These are phyloP conservation scores for Malassezia obtusa DNA, from an alignment of 1,284 basidiomycete species.

Conservation along the genomic window DNA sequence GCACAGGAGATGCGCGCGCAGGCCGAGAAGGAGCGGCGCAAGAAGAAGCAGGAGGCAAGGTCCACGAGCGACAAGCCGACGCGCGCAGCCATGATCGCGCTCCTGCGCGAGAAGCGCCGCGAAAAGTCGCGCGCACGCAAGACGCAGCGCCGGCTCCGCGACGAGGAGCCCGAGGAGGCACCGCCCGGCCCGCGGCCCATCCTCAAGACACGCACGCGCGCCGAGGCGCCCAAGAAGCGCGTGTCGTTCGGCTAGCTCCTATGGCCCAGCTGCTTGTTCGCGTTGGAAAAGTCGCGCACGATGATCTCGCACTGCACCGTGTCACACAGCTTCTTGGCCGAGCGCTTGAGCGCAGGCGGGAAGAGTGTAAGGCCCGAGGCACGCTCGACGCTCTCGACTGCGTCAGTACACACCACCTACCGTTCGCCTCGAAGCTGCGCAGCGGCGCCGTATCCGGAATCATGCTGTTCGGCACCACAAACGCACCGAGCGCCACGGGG, in stretches of 20 bases:
- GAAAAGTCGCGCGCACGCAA: conserved; percentile 12
- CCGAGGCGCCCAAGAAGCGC: conserved; percentile 6
- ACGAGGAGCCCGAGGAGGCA: not conserved
- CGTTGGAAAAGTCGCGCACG: conserved; percentile 32
- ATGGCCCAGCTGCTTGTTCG: conserved; percentile 5
- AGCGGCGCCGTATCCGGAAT: conserved; percentile 41
- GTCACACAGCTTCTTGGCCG: conserved; percentile 74
- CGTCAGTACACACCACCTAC: conserved; percentile 2
- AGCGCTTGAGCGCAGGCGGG: conserved; percentile 67
- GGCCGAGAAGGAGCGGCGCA: conserved; percentile 2
- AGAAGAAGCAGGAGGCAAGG: not conserved
- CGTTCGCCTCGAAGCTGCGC: conserved; percentile 35
- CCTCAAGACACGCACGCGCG: not conserved
- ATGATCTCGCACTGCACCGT: conserved; percentile 37
- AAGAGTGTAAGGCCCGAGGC: conserved; percentile 82
- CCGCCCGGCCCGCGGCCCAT: not conserved
- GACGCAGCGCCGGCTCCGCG: conserved; percentile 1
- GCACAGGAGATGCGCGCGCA: not conserved
- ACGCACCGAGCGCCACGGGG: conserved; percentile 30
- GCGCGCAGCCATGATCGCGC: not conserved
- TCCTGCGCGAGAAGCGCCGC: conserved; percentile 8
- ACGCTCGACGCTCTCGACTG: conserved; percentile 81
- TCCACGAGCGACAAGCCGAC: conserved; percentile 2
- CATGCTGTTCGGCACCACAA: conserved; percentile 46
- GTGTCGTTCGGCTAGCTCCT: conserved; percentile 13